A percentile compares a stretch with the other conserved stretches of the same genome.
Evolutionary conservation across 768 basidiomycete genomes (phyloP).

Genomic region (Gloeopeniophorella convolvens): DNA sequence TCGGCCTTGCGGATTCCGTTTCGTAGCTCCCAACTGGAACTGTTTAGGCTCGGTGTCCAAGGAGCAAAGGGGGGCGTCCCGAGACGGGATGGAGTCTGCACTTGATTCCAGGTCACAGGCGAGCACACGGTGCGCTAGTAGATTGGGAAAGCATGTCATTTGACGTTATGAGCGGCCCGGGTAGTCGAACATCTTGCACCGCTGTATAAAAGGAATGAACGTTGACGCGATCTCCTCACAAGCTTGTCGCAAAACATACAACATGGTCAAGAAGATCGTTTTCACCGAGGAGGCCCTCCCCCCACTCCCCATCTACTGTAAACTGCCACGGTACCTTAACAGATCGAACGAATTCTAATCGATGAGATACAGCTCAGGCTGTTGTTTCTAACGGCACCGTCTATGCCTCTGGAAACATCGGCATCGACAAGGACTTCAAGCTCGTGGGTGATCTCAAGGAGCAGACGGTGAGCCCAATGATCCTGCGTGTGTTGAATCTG

Average conservation of each 20-base stretch:
- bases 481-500: not conserved
- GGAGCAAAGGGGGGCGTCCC: too few relatives aligned
- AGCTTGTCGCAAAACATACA: not conserved
- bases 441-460: slow-evolving; percentile 33
- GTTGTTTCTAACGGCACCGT: slow-evolving; percentile 30
- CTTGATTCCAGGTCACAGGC: too few relatives aligned
- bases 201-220: not conserved
- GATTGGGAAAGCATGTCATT: not conserved
- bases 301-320: slow-evolving; percentile 32
- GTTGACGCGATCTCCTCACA: not conserved
- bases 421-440: slow-evolving; percentile 27
- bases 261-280: slow-evolving; percentile 29
- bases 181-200: not conserved
- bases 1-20: too few relatives aligned
- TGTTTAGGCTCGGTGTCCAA: too few relatives aligned
- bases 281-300: slow-evolving; percentile 29
- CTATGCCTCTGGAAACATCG: slow-evolving; percentile 39
- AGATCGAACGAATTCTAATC: not conserved
- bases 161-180: not conserved
- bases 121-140: not conserved
- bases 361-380: slow-evolving; percentile 30
- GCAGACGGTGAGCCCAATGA: slow-evolving; percentile 31
- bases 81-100: too few relatives aligned
- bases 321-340: not conserved
- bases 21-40: too few relatives aligned